A percentile compares a stretch with the other conserved stretches of the same genome.
These are phyloP conservation scores for Stemphylium beticola DNA, from an alignment of 2,329 filamentous ascomycete species.

Conservation along the genomic window DNA sequence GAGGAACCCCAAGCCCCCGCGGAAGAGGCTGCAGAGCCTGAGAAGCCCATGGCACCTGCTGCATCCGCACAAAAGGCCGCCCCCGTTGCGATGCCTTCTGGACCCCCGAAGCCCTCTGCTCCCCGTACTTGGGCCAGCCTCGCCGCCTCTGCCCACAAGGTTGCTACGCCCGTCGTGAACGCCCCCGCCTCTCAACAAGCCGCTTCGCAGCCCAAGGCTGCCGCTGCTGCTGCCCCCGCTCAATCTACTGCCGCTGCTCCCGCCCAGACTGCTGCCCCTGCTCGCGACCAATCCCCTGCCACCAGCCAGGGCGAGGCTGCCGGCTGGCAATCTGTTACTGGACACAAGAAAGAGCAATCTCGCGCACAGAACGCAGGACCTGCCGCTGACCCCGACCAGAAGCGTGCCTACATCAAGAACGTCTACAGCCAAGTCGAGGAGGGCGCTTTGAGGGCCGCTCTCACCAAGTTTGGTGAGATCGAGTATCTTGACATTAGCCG, in stretches of 20 bases:
- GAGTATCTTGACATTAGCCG: constrained; percentile 69
- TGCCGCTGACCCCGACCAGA: constrained; percentile 72
- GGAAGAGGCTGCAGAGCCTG: constrained; percentile 51
- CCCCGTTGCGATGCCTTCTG: constrained; percentile 63
- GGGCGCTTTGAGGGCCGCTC: constrained; percentile 70
- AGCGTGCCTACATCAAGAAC: constrained; percentile 92
- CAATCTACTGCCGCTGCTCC: constrained; percentile 30
- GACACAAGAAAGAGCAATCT: constrained; percentile 83
- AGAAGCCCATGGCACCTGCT: constrained; percentile 69
- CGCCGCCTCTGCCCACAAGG: constrained; percentile 58
- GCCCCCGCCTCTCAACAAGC: constrained; percentile 41
- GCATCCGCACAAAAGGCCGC: constrained; percentile 61
- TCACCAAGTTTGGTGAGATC: constrained; percentile 72
- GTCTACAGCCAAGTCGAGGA: constrained; percentile 87
- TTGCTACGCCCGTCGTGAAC: constrained; percentile 52
- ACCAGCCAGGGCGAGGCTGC: constrained; percentile 61
- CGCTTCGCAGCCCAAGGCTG: constrained; percentile 42
- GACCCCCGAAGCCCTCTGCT: constrained; percentile 62
- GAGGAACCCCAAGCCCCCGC: constrained; percentile 40
- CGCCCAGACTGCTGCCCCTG: constrained; percentile 40
- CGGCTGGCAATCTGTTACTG: constrained; percentile 86
- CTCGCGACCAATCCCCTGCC: constrained; percentile 46
- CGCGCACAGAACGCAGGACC: constrained; percentile 71
- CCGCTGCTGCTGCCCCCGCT: constrained; percentile 40
- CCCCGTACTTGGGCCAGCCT: constrained; percentile 77